Evolutionary conservation across 345 rosid genomes (phyloP).

Genomic region (Euphorbia pulcherrima): DNA sequence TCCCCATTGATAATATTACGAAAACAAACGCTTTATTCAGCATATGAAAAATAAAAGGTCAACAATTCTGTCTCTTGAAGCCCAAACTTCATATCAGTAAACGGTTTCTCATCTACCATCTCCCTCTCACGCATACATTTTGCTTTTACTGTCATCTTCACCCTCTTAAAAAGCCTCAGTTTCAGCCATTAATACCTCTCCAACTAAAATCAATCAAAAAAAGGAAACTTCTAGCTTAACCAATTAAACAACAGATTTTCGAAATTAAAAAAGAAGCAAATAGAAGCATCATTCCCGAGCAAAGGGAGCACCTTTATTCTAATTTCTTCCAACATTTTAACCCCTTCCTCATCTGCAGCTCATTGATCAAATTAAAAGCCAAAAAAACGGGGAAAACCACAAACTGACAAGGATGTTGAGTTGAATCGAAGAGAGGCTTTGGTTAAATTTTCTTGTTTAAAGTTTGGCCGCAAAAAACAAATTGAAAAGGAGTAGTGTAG

Average conservation of each 20-base stretch:
- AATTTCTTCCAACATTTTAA: background rate
- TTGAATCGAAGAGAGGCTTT: background rate
- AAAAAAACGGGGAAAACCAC: background rate
- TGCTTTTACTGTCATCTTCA: slow-evolving; percentile 1
- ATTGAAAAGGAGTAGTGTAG: too few relatives aligned
- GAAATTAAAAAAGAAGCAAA: background rate
- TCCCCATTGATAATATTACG: too few relatives aligned
- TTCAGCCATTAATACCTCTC: slow-evolving; percentile 43
- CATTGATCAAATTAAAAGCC: background rate
- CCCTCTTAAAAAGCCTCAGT: slow-evolving; percentile 36
- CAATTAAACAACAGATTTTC: too few relatives aligned
- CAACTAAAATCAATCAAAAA: slow-evolving; percentile 20
- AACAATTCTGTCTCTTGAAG: too few relatives aligned
- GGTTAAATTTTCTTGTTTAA: background rate
- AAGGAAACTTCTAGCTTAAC: too few relatives aligned
- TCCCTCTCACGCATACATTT: background rate
- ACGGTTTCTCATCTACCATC: slow-evolving; percentile 4
- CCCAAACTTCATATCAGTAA: slow-evolving; percentile 15
- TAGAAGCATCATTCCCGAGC: slow-evolving; percentile 13
- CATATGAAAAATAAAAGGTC: too few relatives aligned
- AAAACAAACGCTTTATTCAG: too few relatives aligned
- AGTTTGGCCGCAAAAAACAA: slow-evolving; percentile 4
- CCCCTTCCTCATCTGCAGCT: background rate
- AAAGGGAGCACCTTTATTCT: background rate
- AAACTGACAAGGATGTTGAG: slow-evolving; percentile 27